phyloP scores from a whole-genome alignment of 148 eudicot genomes.

The Nepenthes mirabilis region DNA sequence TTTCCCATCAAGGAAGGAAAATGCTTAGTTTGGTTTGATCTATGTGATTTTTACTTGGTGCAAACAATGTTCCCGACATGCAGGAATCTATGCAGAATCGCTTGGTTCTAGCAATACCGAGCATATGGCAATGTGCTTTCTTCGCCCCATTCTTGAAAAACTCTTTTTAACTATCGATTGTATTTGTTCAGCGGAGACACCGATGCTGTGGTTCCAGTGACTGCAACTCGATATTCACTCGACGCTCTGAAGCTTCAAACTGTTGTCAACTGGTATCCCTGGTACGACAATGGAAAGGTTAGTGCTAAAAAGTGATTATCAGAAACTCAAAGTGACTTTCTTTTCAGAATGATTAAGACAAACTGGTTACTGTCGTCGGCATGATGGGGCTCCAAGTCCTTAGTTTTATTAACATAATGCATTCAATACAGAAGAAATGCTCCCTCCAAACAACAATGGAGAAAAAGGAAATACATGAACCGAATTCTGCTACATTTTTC shows the following conservation, averaged over 20 bases:
- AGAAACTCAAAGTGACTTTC: no score
- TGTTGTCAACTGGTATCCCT: conserved; percentile 60
- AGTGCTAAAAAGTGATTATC: conserved; percentile 7
- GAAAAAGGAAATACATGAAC: not conserved
- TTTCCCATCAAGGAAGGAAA: no score
- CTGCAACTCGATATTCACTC: conserved; percentile 83
- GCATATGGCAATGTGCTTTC: not conserved
- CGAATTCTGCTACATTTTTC: not conserved
- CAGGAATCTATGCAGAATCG: no score
- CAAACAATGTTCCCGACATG: no score
- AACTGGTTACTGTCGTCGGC: no score
- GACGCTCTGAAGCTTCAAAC: conserved; percentile 84
- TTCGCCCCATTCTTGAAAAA: not conserved
- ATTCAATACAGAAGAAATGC: no score
- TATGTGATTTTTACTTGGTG: no score
- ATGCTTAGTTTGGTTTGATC: no score
- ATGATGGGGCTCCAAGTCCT: no score
- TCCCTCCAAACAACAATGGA: not conserved
- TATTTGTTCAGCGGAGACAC: conserved; percentile 44
- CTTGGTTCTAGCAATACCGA: no score
- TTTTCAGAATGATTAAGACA: no score
- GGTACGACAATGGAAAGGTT: conserved; percentile 83
- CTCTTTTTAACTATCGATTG: not conserved
- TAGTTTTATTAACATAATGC: no score
- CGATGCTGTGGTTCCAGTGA: conserved; percentile 83